Conservation (phyloP, 257 asterid species). For the Oldenlandia corymbosa region DNA sequence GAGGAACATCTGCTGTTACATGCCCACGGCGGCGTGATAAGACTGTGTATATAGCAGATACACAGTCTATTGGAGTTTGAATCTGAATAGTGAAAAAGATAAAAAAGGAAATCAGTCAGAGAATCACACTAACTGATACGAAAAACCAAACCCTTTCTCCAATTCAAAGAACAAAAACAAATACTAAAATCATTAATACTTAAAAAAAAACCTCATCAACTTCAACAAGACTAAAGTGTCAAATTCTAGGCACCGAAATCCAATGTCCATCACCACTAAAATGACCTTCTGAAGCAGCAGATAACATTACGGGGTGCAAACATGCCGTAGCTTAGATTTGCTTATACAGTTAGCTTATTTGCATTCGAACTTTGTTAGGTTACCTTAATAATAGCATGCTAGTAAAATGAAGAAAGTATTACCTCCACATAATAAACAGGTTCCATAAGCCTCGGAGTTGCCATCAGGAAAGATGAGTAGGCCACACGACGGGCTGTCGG, state of each 20-base stretch:
- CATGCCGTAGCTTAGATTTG: background rate
- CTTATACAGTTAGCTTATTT: too few relatives aligned
- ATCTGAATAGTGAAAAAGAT: slow-evolving; percentile 38
- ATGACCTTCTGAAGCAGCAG: background rate
- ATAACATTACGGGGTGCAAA: background rate
- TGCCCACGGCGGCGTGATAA: slow-evolving; percentile 95
- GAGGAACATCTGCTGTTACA: slow-evolving; percentile 94
- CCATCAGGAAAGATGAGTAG: slow-evolving; percentile 96
- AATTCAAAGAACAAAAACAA: too few relatives aligned
- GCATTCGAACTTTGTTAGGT: background rate
- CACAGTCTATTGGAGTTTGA: slow-evolving; percentile 96
- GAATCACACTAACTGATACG: background rate
- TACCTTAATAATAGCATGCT: background rate
- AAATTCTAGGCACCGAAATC: background rate
- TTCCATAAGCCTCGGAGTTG: slow-evolving; percentile 94
- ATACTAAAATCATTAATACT: too few relatives aligned
- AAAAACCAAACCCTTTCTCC: background rate
- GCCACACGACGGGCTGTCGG: slow-evolving; percentile 99
- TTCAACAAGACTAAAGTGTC: background rate
- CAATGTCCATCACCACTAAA: background rate
- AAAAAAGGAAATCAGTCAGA: slow-evolving; percentile 14
- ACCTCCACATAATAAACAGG: slow-evolving; percentile 95
- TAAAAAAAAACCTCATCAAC: too few relatives aligned
- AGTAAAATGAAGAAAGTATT: background rate
- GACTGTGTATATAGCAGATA: slow-evolving; percentile 88